Conservation (phyloP, 2,329 filamentous ascomycete genomes). For the Zarea fungicola region DNA sequence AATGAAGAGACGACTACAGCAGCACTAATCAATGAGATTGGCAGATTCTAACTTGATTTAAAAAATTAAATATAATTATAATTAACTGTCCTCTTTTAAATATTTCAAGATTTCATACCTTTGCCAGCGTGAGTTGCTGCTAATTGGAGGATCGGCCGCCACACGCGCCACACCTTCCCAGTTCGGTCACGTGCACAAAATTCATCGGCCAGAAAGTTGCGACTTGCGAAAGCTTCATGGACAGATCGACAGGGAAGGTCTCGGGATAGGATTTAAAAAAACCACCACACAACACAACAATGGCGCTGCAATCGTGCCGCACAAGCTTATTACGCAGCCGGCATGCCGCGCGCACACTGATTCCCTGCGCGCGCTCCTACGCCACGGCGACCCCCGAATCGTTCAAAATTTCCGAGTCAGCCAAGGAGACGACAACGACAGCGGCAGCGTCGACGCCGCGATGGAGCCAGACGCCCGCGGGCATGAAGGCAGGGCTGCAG, state of each 20-base stretch:
- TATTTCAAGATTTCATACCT: too few species aligned
- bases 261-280: background rate
- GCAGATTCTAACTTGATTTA: too few species aligned
- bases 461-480: conserved; percentile 66
- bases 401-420: conserved; percentile 13
- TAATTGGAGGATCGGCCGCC: background rate
- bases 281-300: conserved; percentile 4
- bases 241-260: background rate
- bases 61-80: too few species aligned
- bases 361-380: conserved; percentile 9
- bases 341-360: conserved; percentile 1
- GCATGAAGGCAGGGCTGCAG: conserved; percentile 65
- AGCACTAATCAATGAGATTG: too few species aligned
- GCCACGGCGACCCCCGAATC: conserved; percentile 10
- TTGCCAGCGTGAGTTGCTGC: too few species aligned
- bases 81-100: too few species aligned
- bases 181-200: conserved; percentile 10
- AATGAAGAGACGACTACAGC: too few species aligned
- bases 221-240: background rate
- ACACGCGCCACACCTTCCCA: conserved; percentile 4
- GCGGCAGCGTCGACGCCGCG: conserved; percentile 40
- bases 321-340: conserved; percentile 7
- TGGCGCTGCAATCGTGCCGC: conserved; percentile 13
- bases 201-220: conserved; percentile 2
- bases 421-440: background rate